Conservation (phyloP, 495 filamentous ascomycete genomes). For the Xylaria curta region DNA sequence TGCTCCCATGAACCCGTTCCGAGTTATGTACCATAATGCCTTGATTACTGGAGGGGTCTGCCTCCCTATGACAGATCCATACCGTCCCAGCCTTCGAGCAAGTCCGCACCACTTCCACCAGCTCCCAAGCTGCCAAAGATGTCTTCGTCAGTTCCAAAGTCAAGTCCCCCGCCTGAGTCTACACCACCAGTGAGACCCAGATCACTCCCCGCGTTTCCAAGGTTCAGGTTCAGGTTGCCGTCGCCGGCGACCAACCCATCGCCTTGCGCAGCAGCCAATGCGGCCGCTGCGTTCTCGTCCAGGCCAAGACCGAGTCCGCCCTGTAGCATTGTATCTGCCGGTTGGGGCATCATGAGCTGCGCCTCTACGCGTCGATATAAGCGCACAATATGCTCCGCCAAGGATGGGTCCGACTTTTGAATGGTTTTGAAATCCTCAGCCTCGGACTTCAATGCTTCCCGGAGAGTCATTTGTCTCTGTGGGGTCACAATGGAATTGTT, state of each 20-base stretch:
- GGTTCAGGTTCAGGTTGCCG: conserved; percentile 34
- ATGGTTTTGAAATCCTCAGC: conserved; percentile 67
- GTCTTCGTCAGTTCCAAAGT: conserved; percentile 36
- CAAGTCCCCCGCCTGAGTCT: conserved; percentile 32
- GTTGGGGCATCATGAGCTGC: conserved; percentile 48
- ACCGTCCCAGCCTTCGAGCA: conserved; percentile 35
- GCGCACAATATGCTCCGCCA: conserved; percentile 76
- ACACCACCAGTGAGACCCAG: conserved; percentile 34
- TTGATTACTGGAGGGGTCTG: too few relatives aligned
- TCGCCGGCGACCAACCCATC: conserved; percentile 35
- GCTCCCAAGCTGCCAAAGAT: conserved; percentile 35
- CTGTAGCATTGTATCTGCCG: conserved; percentile 42
- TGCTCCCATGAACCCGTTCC: not conserved
- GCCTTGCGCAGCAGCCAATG: conserved; percentile 42
- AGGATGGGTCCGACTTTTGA: conserved; percentile 63
- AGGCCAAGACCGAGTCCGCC: conserved; percentile 36
- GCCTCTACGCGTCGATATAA: conserved; percentile 77
- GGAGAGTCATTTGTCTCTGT: conserved; percentile 56
- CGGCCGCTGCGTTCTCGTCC: conserved; percentile 38
- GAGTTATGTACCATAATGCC: not conserved
- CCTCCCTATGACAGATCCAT: conserved; percentile 34
- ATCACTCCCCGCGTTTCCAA: conserved; percentile 32
- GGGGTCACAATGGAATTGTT: conserved; percentile 35
- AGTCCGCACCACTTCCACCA: conserved; percentile 26
- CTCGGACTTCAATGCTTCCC: conserved; percentile 71